Base-by-base conservation (phyloP, 495 filamentous ascomycete genomes). In the Trichoderma erinaceum region DNA sequence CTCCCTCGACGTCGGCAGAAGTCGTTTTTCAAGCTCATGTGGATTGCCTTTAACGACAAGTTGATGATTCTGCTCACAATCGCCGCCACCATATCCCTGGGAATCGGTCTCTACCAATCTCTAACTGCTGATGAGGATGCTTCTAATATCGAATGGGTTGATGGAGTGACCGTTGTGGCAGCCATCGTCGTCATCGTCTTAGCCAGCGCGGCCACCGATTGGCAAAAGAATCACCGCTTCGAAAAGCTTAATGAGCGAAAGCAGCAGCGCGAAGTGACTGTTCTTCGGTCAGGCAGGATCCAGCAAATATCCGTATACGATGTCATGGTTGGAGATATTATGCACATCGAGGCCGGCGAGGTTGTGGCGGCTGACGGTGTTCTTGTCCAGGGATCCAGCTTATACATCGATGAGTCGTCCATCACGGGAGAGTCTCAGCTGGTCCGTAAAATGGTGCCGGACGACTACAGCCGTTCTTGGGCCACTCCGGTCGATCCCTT, bases 261-360 rank as follows among this genome's bases (percentile, higher is more conserved):
- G 74, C 87, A 90, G 64, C 84, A 90, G 72, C 83, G 91, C 61
- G 73, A 81, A 41, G 84, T 96, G 68, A 93, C 92, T 69, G 86
- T 90, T 21, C 82, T 90, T 52, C 88, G 92, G 18, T 93, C 90
- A 4, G 92, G 92, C 56, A 89, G 85, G 72, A 89, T 87, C 0
- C 80, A 81, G 58, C 89, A 92, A 77, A 88, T 97, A 41, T 92
- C 89, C 0, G 85, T 97, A 43, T 85, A 90, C 73, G 90, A 96
- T 70, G 76, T 97, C 43, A 81, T 93, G 6, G 93, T 90, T 21
- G 93, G 93, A 46, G 93, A 97, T 73, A 84, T 97, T 23, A 82
- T 96, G 69, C 85, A 89, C 70, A 76, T 97, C 35, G 91, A 96
- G 74, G 88, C 92, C n/a, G 93, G 93, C 68, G 92, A 97, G 73